Percentiles rank a stretch among this genome's conserved stretches.
Conservation (phyloP, 257 asterid species). For the Leonotis leonurus region DNA sequence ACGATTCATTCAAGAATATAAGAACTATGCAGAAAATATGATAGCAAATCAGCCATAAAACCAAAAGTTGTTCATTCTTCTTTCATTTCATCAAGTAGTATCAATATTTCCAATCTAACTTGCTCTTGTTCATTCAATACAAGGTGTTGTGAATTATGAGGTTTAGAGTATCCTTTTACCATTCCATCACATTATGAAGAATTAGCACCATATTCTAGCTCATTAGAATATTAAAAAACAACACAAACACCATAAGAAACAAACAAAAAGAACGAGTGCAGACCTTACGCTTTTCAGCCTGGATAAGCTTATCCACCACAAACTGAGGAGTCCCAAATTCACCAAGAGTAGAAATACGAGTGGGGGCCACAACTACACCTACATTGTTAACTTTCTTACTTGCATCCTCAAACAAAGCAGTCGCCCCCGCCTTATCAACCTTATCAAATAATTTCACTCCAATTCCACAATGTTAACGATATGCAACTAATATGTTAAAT, state of each 20-base stretch:
- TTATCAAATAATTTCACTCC: conserved; percentile 12
- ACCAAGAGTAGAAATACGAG: conserved; percentile 50
- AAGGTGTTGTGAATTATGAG: background rate
- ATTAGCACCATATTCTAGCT: background rate
- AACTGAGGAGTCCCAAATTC: conserved; percentile 86
- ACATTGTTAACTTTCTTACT: conserved; percentile 60
- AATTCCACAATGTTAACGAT: background rate
- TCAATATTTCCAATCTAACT: too few species aligned
- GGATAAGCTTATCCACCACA: conserved; percentile 83
- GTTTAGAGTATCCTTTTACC: background rate
- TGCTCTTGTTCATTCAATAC: too few species aligned
- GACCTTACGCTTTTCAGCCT: conserved; percentile 86
- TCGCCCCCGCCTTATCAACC: conserved; percentile 96
- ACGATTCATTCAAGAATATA: too few species aligned
- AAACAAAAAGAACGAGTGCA: background rate
- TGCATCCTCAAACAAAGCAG: conserved; percentile 64
- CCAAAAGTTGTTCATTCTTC: background rate
- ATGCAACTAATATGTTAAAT: background rate
- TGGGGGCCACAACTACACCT: conserved; percentile 84
- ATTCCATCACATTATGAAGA: background rate
- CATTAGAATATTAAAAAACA: conserved; percentile 2
- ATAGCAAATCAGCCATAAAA: background rate
- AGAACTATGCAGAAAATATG: too few species aligned
- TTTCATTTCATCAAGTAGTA: too few species aligned
- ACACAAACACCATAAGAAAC: background rate